A percentile compares a stretch with the other conserved stretches of the same genome.
Conservation (phyloP, 257 asterid species). For the Leptodermis oblonga region DNA sequence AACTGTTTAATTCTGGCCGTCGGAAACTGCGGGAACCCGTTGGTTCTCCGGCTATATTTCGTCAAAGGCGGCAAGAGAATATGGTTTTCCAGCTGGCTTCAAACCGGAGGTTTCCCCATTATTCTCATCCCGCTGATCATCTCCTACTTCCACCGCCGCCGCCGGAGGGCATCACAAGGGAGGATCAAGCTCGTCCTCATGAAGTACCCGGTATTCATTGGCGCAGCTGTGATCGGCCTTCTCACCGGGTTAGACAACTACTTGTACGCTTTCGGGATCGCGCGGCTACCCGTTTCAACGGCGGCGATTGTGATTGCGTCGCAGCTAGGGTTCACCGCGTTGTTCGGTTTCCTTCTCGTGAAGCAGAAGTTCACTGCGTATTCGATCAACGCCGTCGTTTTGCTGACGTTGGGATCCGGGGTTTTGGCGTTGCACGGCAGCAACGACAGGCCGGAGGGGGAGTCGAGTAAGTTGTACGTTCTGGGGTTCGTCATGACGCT, state of each 20-base stretch:
- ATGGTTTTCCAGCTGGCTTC: constrained; percentile 30
- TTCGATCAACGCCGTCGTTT: constrained; percentile 24
- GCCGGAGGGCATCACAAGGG: not conserved
- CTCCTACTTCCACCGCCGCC: constrained; percentile 16
- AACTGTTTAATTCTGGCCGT: constrained; percentile 16
- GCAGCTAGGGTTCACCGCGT: constrained; percentile 28
- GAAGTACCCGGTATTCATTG: constrained; percentile 8
- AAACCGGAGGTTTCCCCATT: constrained; percentile 25
- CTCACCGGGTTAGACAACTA: constrained; percentile 23
- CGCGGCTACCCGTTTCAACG: constrained; percentile 29
- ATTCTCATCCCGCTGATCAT: constrained; percentile 15
- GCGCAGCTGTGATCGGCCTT: constrained; percentile 21
- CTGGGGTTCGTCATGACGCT: constrained; percentile 26
- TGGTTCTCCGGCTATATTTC: constrained; percentile 29
- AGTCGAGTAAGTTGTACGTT: constrained; percentile 17
- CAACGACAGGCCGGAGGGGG: constrained; percentile 25
- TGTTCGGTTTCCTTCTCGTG: constrained; percentile 26
- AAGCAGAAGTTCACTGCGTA: constrained; percentile 23
- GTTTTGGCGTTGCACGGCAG: constrained; percentile 20
- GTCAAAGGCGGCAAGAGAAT: constrained; percentile 29
- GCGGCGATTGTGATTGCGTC: constrained; percentile 20
- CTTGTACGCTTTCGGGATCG: constrained; percentile 25
- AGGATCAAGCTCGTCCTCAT: not conserved
- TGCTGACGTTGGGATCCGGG: constrained; percentile 24
- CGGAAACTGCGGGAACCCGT: constrained; percentile 28